Conservation (phyloP, 2,329 filamentous ascomycete species). For the Clathrospora elynae region DNA sequence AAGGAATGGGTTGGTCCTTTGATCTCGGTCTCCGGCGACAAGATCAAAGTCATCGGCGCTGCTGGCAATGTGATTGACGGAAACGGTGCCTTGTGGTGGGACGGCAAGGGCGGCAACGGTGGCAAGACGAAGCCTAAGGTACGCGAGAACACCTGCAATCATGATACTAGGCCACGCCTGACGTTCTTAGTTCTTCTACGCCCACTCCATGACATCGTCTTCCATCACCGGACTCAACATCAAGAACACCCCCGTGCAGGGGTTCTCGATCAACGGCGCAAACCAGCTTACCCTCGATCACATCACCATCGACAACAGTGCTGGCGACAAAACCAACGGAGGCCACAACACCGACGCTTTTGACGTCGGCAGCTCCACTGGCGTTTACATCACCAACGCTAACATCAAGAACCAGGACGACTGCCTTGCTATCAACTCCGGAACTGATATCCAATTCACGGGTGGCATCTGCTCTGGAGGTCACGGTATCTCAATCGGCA, state of each 20-base stretch:
- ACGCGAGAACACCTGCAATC: not conserved
- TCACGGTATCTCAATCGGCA: slow-evolving; percentile 65
- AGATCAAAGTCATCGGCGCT: slow-evolving; percentile 65
- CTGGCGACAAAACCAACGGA: slow-evolving; percentile 52
- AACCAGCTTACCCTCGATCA: slow-evolving; percentile 53
- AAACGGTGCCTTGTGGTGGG: slow-evolving; percentile 60
- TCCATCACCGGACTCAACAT: slow-evolving; percentile 58
- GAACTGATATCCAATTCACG: slow-evolving; percentile 49
- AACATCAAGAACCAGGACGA: slow-evolving; percentile 65
- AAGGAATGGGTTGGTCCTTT: slow-evolving; percentile 69
- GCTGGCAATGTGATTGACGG: slow-evolving; percentile 62
- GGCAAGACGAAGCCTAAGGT: slow-evolving; percentile 53
- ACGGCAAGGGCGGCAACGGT: slow-evolving; percentile 53
- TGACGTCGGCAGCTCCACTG: slow-evolving; percentile 57
- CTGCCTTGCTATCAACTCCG: slow-evolving; percentile 64
- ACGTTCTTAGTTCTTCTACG: slow-evolving; percentile 63
- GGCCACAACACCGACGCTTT: slow-evolving; percentile 63
- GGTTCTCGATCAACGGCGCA: slow-evolving; percentile 55
- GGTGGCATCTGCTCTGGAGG: slow-evolving; percentile 57
- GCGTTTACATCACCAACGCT: slow-evolving; percentile 58
- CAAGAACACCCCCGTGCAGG: slow-evolving; percentile 62
- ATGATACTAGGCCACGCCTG: not conserved
- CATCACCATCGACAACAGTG: slow-evolving; percentile 64
- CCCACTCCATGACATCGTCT: slow-evolving; percentile 59
- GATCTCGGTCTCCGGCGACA: slow-evolving; percentile 62